Evolutionary conservation across 257 asterid genomes (phyloP).

Genomic region (Nemophila menziesii): DNA sequence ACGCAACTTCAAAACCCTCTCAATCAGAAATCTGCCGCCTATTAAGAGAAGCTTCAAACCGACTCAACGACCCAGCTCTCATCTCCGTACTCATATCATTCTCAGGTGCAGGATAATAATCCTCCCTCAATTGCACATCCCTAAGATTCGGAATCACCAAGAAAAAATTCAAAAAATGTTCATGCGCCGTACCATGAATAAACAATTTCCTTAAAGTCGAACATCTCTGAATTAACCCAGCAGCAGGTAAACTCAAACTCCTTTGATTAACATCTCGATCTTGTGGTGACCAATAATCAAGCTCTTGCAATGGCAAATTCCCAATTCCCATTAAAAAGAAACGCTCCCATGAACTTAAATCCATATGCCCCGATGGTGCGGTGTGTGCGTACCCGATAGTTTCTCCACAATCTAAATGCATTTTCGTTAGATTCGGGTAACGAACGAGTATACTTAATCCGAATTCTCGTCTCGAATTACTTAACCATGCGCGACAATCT

Average conservation of each 20-base stretch:
- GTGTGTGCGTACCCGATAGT: constrained; percentile 76
- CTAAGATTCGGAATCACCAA: constrained; percentile 35
- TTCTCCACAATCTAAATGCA: constrained; percentile 83
- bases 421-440: constrained; percentile 45
- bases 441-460: constrained; percentile 45
- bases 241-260: constrained; percentile 70
- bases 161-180: constrained; percentile 66
- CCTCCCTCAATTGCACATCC: constrained; percentile 84
- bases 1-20: too few species aligned
- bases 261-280: constrained; percentile 85
- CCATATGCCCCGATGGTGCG: constrained; percentile 87
- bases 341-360: constrained; percentile 87
- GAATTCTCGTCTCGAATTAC: constrained; percentile 35
- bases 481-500: constrained; percentile 62
- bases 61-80: constrained; percentile 75
- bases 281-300: constrained; percentile 91
- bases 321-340: constrained; percentile 52
- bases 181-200: constrained; percentile 87
- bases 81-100: constrained; percentile 95
- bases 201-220: constrained; percentile 53
- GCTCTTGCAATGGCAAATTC: constrained; percentile 40
- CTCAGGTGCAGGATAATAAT: constrained; percentile 93
- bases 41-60: constrained; percentile 68
- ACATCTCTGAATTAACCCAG: constrained; percentile 61
- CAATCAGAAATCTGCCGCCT: constrained; percentile 56